phyloP scores from a whole-genome alignment of 768 basidiomycete species.

The Russula sp. region DNA sequence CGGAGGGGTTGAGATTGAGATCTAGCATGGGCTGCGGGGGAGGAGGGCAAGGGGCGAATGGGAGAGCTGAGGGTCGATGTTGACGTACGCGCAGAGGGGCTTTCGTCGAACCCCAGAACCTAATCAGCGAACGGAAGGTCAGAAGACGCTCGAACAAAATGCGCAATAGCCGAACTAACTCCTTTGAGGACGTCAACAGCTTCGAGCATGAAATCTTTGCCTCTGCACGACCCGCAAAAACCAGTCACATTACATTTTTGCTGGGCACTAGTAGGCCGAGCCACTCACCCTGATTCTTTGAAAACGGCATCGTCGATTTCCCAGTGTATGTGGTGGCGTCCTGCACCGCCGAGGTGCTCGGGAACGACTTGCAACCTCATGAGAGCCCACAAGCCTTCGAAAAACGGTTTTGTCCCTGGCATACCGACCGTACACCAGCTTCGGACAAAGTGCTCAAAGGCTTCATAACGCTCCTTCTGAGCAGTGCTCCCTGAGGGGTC shows the following conservation, averaged over 20 bases:
- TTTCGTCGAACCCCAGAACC: constrained; percentile 76
- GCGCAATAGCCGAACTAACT: constrained; percentile 49
- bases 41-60: constrained; percentile 41
- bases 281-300: constrained; percentile 84
- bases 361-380: constrained; percentile 81
- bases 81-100: constrained; percentile 31
- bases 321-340: constrained; percentile 72
- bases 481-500: constrained; percentile 63
- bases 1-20: constrained; percentile 56
- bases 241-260: constrained; percentile 28
- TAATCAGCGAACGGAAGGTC: constrained; percentile 32
- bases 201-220: constrained; percentile 92
- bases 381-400: constrained; percentile 70
- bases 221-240: constrained; percentile 51
- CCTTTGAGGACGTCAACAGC: constrained; percentile 89
- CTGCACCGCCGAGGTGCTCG: constrained; percentile 77
- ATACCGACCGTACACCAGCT: constrained; percentile 85
- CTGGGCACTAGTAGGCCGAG: constrained; percentile 16
- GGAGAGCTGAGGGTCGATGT: constrained; percentile 35
- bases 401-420: constrained; percentile 89
- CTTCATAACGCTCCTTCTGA: constrained; percentile 72
- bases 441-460: constrained; percentile 68
- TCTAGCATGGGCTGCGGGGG: constrained; percentile 47
- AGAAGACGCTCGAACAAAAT: constrained; percentile 17
- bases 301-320: constrained; percentile 93